Evolutionary conservation across 495 filamentous ascomycete species (phyloP).

Genomic region (Penicillium atrosanguineum): DNA sequence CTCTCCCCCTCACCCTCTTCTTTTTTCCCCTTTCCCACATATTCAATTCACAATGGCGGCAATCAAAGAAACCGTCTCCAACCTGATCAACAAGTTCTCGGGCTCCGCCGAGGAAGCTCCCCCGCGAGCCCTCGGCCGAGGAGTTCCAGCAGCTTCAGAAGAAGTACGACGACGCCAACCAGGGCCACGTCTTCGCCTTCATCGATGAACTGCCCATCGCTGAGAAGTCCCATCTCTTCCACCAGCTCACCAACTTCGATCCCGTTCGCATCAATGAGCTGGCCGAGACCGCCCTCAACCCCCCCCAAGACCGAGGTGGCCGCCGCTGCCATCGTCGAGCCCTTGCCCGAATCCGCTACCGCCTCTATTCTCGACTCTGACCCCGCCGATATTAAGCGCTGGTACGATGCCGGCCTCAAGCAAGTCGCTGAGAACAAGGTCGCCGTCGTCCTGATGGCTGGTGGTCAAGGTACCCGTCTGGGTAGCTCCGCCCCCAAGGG

Average conservation of each 20-base stretch:
- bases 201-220: conserved; percentile 69
- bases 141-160: conserved; percentile 71
- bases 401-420: conserved; percentile 82
- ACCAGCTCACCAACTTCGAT: conserved; percentile 78
- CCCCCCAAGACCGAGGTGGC: conserved; percentile 53
- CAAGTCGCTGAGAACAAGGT: conserved; percentile 87
- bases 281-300: conserved; percentile 75
- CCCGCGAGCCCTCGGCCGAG: conserved; percentile 65
- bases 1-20: conserved; percentile 1
- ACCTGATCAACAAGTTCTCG: conserved; percentile 56
- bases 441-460: conserved; percentile 94
- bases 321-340: conserved; percentile 64
- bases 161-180: conserved; percentile 74
- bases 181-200: conserved; percentile 91
- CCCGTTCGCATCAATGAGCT: conserved; percentile 81
- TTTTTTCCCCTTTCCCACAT: not conserved
- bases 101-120: conserved; percentile 45
- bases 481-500: conserved; percentile 96
- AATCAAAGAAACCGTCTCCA: conserved; percentile 54
- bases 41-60: conserved; percentile 38
- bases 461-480: conserved; percentile 91
- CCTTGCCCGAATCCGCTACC: conserved; percentile 81
- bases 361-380: conserved; percentile 92
- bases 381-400: conserved; percentile 71
- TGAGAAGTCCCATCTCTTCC: conserved; percentile 77